Evolutionary conservation across 495 filamentous ascomycete species (phyloP).

Genomic region (Neurospora sp.): DNA sequence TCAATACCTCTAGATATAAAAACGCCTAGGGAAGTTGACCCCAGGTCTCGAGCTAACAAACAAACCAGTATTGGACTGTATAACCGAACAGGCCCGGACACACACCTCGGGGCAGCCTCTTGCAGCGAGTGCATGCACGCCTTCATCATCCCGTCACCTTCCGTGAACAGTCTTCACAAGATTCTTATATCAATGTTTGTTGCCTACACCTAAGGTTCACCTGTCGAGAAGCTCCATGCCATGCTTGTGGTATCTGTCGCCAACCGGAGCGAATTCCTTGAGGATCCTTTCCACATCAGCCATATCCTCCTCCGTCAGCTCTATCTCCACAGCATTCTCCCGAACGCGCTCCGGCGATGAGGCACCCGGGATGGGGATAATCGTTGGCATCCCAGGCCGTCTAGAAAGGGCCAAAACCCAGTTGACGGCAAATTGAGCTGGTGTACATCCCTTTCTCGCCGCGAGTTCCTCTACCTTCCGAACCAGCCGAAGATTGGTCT

Average conservation of each 20-base stretch:
- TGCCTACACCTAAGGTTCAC: not conserved
- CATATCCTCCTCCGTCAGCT: constrained; percentile 39
- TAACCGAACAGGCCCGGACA: not conserved
- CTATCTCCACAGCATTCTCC: constrained; percentile 41
- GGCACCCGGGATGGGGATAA: constrained; percentile 79
- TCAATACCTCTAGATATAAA: too few relatives aligned
- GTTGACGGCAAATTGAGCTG: constrained; percentile 64
- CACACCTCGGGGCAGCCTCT: not conserved
- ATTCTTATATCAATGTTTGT: not conserved
- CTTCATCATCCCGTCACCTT: not conserved
- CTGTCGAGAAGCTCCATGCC: constrained; percentile 10
- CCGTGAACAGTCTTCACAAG: not conserved
- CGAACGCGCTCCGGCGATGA: constrained; percentile 34
- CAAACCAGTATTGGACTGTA: not conserved
- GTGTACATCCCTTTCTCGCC: constrained; percentile 54
- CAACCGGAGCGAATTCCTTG: constrained; percentile 26
- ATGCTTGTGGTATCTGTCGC: constrained; percentile 27
- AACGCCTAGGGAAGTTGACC: too few relatives aligned
- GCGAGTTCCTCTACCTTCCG: constrained; percentile 57
- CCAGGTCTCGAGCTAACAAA: too few relatives aligned
- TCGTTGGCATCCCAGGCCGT: constrained; percentile 51
- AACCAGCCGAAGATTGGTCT: constrained; percentile 65
- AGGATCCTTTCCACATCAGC: constrained; percentile 35
- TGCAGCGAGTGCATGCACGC: not conserved
- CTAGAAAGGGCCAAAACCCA: constrained; percentile 52